phyloP scores from a whole-genome alignment of 116 monocot species.

The Posidonia oceanica region DNA sequence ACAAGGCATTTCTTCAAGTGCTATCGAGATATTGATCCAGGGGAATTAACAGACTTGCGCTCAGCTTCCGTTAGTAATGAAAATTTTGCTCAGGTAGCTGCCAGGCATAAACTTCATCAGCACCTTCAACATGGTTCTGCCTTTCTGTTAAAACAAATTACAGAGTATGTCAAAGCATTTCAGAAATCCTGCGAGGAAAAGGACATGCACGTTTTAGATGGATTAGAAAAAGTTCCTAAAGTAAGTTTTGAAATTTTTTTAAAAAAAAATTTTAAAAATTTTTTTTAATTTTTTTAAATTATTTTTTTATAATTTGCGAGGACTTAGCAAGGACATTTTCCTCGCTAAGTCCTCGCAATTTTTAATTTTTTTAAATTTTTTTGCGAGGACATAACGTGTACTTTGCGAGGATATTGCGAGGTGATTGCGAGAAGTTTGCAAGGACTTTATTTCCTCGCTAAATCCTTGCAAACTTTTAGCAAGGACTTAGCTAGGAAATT shows the following conservation, averaged over 20 bases:
- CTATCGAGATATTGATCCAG: slow-evolving; percentile 59
- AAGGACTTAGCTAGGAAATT: too few species aligned
- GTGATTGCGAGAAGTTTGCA: too few species aligned
- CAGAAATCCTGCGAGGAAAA: slow-evolving; percentile 15
- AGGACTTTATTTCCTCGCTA: too few species aligned
- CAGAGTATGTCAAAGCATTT: slow-evolving; percentile 35
- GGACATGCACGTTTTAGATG: slow-evolving; percentile 4
- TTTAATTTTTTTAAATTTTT: too few species aligned
- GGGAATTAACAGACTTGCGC: slow-evolving; percentile 76
- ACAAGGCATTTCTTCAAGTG: slow-evolving; percentile 65
- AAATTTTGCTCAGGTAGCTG: slow-evolving; percentile 74
- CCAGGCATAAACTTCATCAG: slow-evolving; percentile 59
- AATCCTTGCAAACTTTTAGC: too few species aligned
- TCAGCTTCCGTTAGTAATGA: slow-evolving; percentile 90
- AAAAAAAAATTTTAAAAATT: too few species aligned
- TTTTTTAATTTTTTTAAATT: too few species aligned
- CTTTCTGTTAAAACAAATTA: slow-evolving; percentile 57
- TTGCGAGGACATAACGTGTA: too few species aligned
- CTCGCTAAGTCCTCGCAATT: too few species aligned
- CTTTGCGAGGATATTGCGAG: too few species aligned
- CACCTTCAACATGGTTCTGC: slow-evolving; percentile 79
- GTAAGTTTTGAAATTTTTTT: slow-evolving; percentile 29
- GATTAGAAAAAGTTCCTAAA: slow-evolving; percentile 48
- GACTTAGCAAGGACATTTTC: too few species aligned
- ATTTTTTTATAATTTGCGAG: too few species aligned